Base-by-base conservation (phyloP, 164 flowering plant genomes). In the Vitis rupestris region DNA sequence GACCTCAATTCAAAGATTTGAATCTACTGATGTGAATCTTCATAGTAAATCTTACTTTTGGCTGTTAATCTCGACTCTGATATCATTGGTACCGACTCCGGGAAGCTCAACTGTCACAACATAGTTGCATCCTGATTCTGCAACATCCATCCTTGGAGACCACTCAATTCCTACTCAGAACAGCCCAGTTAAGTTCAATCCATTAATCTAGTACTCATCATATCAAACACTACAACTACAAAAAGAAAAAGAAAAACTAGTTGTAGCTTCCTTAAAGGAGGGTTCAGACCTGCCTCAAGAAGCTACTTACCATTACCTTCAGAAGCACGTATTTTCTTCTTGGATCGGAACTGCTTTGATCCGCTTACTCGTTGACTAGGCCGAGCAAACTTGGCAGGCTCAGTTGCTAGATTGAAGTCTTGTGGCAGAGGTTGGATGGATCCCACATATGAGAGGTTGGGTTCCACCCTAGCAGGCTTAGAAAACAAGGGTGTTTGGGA, bases 81-180 rank as follows among this genome's bases (percentile, higher is more conserved):
- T 78, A 67, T 81, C 82, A 61, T 74, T 75, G 47, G 65, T 76
- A 47, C 65, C 76, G 54, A 87, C 84, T 10, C 98, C 97, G 17
- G 97, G 97, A 75, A 91, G 78, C 79, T 93, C 95, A 19, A 91
- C 61, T 7, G 79, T 79, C 65, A 91, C 64, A 61, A 82, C 76
- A 74, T 86, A 86, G 31, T 67, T 76, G 55, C 63, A 11, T 52
- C 76, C 79, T n/a, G 82, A 85, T 78, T 91, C 94, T 57, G 79
- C 87, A 61, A 91, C 78, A 68, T 89, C 85, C 88, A 86, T 86
- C 70, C 84, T 81, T 13, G 97, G 98, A 5, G 85, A 88, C 86
- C 88, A 82, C 57, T 81, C 75, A 11, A 9, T 59, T 66, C 80
- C 95, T 92, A 85, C 68, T 80, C 37, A 55, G 47, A 50, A 51